These are phyloP conservation scores for Trametes sp. DNA, from an alignment of 1,284 basidiomycete genomes.

Conservation along the genomic window DNA sequence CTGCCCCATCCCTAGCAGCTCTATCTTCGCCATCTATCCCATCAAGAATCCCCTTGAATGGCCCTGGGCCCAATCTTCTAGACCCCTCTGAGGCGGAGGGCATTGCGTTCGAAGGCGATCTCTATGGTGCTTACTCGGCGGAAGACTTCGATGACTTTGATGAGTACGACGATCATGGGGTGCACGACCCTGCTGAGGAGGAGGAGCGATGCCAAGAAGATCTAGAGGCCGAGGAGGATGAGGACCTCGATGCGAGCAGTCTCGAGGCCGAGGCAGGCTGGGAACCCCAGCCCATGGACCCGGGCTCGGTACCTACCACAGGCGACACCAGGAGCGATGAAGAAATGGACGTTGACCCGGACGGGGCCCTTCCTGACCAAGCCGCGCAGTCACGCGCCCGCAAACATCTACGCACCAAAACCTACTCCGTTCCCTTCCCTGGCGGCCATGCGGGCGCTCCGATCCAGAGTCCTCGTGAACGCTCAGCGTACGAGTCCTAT, in stretches of 20 bases:
- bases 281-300: not conserved
- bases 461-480: not conserved
- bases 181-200: not conserved
- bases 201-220: not conserved
- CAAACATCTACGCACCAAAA: not conserved
- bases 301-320: not conserved
- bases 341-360: not conserved
- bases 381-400: not conserved
- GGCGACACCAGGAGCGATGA: not conserved
- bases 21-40: not conserved
- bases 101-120: conserved; percentile 4
- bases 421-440: not conserved
- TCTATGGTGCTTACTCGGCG: not conserved
- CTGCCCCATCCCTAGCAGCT: too few species aligned
- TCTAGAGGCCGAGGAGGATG: not conserved
- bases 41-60: not conserved
- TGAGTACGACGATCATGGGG: not conserved
- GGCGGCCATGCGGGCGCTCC: not conserved
- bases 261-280: not conserved
- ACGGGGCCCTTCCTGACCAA: not conserved
- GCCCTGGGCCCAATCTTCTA: too few species aligned
- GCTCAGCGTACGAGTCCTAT: not conserved
- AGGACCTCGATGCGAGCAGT: not conserved
- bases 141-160: conserved; percentile 2
- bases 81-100: too few species aligned